Conservation (phyloP, 1,139 yeast species). For the Yamadazyma pseudoaaseri region DNA sequence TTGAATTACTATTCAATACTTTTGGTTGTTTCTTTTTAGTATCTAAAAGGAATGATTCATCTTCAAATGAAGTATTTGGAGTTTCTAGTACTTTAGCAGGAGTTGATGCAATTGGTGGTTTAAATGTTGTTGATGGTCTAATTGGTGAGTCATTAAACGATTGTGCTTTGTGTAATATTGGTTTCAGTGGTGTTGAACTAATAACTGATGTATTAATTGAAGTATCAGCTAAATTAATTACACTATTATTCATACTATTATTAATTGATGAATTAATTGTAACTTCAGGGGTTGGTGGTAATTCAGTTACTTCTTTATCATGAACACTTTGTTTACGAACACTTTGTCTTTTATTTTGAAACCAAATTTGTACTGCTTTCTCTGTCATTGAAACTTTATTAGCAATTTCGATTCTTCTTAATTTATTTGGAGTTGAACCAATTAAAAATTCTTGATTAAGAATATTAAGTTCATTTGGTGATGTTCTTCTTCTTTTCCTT, state of each 20-base stretch:
- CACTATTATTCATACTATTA: slow-evolving; percentile 7
- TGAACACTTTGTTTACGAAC: slow-evolving; percentile 51
- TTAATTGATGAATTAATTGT: slow-evolving; percentile 7
- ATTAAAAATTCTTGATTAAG: slow-evolving; percentile 73
- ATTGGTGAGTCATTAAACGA: slow-evolving; percentile 18
- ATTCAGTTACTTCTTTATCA: slow-evolving; percentile 45
- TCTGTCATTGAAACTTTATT: slow-evolving; percentile 85
- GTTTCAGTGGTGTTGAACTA: slow-evolving; percentile 23
- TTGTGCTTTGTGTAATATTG: slow-evolving; percentile 25
- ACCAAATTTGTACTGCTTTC: slow-evolving; percentile 97
- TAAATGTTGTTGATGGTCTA: slow-evolving; percentile 13
- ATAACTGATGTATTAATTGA: slow-evolving; percentile 16
- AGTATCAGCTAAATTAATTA: slow-evolving; percentile 15
- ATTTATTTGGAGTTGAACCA: slow-evolving; percentile 81
- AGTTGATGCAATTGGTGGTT: slow-evolving; percentile 21
- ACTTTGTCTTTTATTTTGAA: slow-evolving; percentile 91
- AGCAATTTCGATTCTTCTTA: slow-evolving; percentile 75
- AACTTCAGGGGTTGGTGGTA: slow-evolving; percentile 38
- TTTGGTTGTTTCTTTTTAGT: slow-evolving; percentile 42
- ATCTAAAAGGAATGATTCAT: slow-evolving; percentile 22
- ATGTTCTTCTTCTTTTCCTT: slow-evolving; percentile 91
- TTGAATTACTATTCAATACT: slow-evolving; percentile 27
- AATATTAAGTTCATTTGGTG: slow-evolving; percentile 79
- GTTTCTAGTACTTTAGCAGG: slow-evolving; percentile 9
- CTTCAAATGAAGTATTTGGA: slow-evolving; percentile 20